phyloP scores from a whole-genome alignment of 305 asterid species.

The Lippia alba region DNA sequence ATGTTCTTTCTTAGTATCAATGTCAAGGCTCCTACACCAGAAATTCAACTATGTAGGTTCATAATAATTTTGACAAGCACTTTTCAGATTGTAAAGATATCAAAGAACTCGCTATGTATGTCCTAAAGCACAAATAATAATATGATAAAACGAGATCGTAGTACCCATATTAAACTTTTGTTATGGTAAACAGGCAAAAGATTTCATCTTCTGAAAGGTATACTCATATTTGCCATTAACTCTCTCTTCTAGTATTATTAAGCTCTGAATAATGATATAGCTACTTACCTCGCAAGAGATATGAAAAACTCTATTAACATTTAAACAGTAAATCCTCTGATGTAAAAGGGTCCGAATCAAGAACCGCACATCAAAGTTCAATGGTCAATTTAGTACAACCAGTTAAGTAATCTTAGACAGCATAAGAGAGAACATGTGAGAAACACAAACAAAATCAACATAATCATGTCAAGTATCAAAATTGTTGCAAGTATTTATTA shows the following conservation, averaged over 20 bases:
- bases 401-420: constrained; percentile 1
- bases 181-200: no score
- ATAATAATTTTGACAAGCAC: not conserved
- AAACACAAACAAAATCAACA: not conserved
- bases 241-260: no score
- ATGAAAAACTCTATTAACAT: no score
- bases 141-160: not conserved
- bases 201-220: no score
- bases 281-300: no score
- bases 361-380: not conserved
- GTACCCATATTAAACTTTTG: no score
- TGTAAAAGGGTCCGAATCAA: not conserved
- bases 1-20: not conserved
- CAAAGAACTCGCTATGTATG: constrained; percentile 1
- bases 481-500: not conserved
- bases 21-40: not conserved
- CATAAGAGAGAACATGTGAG: not conserved
- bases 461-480: not conserved
- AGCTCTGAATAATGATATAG: no score
- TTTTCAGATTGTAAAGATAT: not conserved
- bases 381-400: constrained; percentile 12
- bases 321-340: not conserved
- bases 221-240: no score
- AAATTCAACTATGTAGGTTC: constrained; percentile 1
- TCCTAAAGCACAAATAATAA: not conserved